Conservation (phyloP, 106 monocot species). For the Apostasia ramifera region DNA sequence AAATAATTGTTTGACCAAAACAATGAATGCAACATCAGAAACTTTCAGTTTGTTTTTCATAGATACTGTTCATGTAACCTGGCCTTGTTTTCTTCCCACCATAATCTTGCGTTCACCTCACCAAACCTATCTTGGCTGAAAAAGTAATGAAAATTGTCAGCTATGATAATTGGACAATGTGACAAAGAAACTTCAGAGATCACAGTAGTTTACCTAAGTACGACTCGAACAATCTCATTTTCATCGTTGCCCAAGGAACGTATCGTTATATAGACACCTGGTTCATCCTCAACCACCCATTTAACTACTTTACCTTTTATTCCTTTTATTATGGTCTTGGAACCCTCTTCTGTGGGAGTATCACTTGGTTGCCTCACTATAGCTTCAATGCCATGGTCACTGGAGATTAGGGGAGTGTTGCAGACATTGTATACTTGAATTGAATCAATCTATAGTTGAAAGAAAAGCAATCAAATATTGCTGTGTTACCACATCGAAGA, state of each 20-base stretch:
- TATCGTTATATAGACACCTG: constrained; percentile 49
- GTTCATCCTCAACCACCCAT: constrained; percentile 57
- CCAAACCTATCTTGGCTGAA: constrained; percentile 47
- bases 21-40: too few relatives aligned
- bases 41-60: not conserved
- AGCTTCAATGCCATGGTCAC: not conserved
- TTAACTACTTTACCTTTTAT: constrained; percentile 13
- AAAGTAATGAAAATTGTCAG: not conserved
- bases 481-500: not conserved
- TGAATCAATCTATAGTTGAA: constrained; percentile 4
- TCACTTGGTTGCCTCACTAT: not conserved
- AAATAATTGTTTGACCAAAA: too few relatives aligned
- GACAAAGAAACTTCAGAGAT: not conserved
- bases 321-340: not conserved
- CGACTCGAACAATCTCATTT: constrained; percentile 36
- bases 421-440: not conserved
- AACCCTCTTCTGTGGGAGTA: not conserved
- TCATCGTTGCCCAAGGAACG: constrained; percentile 25
- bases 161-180: not conserved
- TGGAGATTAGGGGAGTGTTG: not conserved
- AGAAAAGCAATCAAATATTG: not conserved
- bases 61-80: constrained; percentile 24
- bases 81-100: constrained; percentile 55
- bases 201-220: constrained; percentile 35
- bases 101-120: constrained; percentile 54